phyloP scores from a whole-genome alignment of 768 basidiomycete species.

The Tubosaeta brunneosetosa region DNA sequence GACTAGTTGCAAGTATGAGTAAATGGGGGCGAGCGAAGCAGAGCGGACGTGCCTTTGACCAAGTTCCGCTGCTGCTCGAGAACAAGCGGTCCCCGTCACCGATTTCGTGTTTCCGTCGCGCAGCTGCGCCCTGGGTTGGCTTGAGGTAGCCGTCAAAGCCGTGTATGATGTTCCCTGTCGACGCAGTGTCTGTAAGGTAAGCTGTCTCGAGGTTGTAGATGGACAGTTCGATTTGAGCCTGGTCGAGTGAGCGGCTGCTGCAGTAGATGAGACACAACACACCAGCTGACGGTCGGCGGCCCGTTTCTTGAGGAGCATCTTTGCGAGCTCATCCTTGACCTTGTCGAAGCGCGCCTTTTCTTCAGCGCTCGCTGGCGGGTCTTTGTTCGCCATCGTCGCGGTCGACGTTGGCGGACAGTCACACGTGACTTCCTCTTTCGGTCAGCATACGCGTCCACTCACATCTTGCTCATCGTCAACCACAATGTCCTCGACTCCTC shows the following conservation, averaged over 20 bases:
- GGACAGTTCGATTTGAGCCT: slow-evolving; percentile 76
- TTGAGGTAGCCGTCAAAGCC: slow-evolving; percentile 87
- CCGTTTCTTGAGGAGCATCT: slow-evolving; percentile 71
- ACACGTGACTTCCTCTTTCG: slow-evolving; percentile 22
- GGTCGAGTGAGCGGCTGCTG: neutral
- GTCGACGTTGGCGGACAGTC: neutral
- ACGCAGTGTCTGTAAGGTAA: slow-evolving; percentile 76
- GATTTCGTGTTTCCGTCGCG: slow-evolving; percentile 67
- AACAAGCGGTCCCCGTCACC: slow-evolving; percentile 77
- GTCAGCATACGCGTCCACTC: slow-evolving; percentile 26
- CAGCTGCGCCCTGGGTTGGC: slow-evolving; percentile 48
- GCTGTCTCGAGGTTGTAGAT: slow-evolving; percentile 73
- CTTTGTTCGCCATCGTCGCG: slow-evolving; percentile 36
- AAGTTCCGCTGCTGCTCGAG: slow-evolving; percentile 75
- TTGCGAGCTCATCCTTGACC: slow-evolving; percentile 68
- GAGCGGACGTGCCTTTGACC: slow-evolving; percentile 52
- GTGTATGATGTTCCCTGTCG: slow-evolving; percentile 83
- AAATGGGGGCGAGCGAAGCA: slow-evolving; percentile 1
- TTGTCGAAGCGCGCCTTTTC: slow-evolving; percentile 69
- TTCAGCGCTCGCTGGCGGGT: slow-evolving; percentile 47
- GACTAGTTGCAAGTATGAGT: slow-evolving; percentile 45
- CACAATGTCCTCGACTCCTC: slow-evolving; percentile 55
- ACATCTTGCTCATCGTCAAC: neutral
- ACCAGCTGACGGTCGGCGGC: slow-evolving; percentile 75
- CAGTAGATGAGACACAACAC: slow-evolving; percentile 17